Percentiles rank a stretch among this genome's conserved stretches.
Conservation (phyloP, 129 eudicot genomes). For the Erigeron canadensis region DNA sequence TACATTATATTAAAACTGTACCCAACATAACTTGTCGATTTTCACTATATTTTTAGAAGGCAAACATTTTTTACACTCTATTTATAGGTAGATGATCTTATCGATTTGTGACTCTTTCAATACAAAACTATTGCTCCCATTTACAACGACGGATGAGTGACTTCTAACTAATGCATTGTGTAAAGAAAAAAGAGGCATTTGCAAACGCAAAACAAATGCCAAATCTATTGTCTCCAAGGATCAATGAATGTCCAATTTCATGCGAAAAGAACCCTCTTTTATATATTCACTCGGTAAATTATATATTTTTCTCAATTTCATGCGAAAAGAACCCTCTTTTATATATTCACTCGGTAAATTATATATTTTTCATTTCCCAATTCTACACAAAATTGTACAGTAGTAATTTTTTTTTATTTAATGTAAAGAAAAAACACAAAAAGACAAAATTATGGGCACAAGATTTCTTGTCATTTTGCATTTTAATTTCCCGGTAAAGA, state of each 20-base stretch:
- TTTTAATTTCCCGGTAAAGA: conserved; percentile 9
- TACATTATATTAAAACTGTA: no score
- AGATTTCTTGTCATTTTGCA: conserved; percentile 5
- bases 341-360: conserved; percentile 16
- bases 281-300: conserved; percentile 16
- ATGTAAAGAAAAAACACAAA: conserved; percentile 5
- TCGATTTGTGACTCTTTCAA: background rate
- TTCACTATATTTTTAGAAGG: no score
- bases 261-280: conserved; percentile 32
- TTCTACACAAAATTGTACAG: conserved; percentile 10
- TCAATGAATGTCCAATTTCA: conserved; percentile 27
- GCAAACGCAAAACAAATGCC: conserved; percentile 18
- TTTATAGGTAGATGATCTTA: background rate
- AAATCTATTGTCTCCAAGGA: conserved; percentile 4
- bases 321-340: conserved; percentile 32
- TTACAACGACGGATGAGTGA: background rate
- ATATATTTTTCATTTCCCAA: background rate
- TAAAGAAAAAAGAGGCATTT: background rate
- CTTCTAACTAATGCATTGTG: background rate
- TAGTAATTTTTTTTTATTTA: no score
- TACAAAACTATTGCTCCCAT: background rate
- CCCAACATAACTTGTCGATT: no score
- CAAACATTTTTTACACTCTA: no score
- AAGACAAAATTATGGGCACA: conserved; percentile 22
- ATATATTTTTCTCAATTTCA: conserved; percentile 20